These are phyloP conservation scores for Thelonectria rubi DNA, from an alignment of 2,329 filamentous ascomycete species.

Conservation along the genomic window DNA sequence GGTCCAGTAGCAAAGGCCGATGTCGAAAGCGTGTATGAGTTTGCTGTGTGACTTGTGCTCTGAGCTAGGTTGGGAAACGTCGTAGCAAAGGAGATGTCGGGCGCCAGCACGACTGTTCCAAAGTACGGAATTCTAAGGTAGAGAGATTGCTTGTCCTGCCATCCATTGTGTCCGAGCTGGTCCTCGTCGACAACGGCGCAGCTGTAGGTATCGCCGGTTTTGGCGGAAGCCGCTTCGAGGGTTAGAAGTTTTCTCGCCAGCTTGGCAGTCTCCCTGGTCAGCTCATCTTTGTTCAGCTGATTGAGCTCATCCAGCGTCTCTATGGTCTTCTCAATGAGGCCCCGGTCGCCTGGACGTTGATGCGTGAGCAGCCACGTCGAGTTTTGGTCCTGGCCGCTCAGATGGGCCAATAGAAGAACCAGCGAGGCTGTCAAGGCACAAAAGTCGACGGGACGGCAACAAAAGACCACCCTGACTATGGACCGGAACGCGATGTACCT, in stretches of 20 bases:
- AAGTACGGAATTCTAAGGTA: constrained; percentile 8
- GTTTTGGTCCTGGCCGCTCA: constrained; percentile 2
- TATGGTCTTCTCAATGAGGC: constrained; percentile 5
- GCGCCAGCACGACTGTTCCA: constrained; percentile 9
- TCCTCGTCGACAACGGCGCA: background rate
- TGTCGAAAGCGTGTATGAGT: constrained; percentile 6
- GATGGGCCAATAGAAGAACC: constrained; percentile 7
- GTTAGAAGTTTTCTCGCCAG: background rate
- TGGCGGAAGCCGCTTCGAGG: background rate
- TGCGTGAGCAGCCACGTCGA: constrained; percentile 1
- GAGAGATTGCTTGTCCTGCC: background rate
- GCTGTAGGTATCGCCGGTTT: constrained; percentile 1
- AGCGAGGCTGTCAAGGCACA: constrained; percentile 13
- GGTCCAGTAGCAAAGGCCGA: background rate
- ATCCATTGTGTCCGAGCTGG: background rate
- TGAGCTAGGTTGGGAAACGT: background rate
- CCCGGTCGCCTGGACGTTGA: constrained; percentile 13
- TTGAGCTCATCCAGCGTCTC: constrained; percentile 14
- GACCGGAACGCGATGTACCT: constrained; percentile 15
- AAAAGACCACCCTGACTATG: constrained; percentile 7
- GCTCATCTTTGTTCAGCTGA: constrained; percentile 5
- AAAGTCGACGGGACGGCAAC: constrained; percentile 16
- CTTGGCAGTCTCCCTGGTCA: constrained; percentile 5
- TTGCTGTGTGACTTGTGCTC: background rate
- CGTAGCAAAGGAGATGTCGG: background rate